Evolutionary conservation across 768 basidiomycete species (phyloP), one percentile per base, ranked within the genome.

Genomic region (Kwoniella dejecticola): DNA sequence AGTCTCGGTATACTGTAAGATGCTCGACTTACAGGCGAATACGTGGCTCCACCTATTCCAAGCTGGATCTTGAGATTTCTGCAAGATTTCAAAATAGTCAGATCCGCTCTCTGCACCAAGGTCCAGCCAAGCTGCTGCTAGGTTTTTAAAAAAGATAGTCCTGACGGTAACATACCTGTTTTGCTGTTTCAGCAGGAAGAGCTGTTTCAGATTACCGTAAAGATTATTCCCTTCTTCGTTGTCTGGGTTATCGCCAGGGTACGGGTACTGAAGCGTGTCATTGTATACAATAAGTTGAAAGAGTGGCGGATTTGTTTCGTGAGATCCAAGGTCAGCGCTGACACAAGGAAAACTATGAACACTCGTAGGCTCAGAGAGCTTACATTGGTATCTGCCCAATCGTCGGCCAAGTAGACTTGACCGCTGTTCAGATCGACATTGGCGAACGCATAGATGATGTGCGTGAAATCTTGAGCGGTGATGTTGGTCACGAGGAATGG

Each of bases 181-280:
- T 63, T 84, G 79, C 75, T 94, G 88, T 83, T 98, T 98, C 65
- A 97, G 83, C 30, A 89, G 84, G 79, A 92, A 94, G 58, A 98
- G 84, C 52, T 89, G 90, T 76, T 95, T 95, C 80, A 98, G 85
- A 79, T 95, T 95, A 54, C 94, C 94, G 64, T 95, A 98, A 15
- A 98, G 85, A 77, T 98, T 96, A 67, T 83, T 87, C 45, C 92
- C 92, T 26, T 73, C 74, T 55, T 97, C 95, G 31, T 36, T 36
- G 67, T 93, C 89, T 95, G 95, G 97, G 4, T 88, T 89, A 79
- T 99, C 96, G 7, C 88, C 89, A 0, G 57, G 57, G 15, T 89
- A 87, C 75, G 95, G 93, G 76, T 98, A 95, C 47, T 46, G n/a
- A n/a, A n/a, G n/a, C n/a, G n/a, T n/a, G n/a, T n/a, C n/a, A n/a